phyloP scores from a whole-genome alignment of 441 rosid genomes.

The Dalechampia spathulata region DNA sequence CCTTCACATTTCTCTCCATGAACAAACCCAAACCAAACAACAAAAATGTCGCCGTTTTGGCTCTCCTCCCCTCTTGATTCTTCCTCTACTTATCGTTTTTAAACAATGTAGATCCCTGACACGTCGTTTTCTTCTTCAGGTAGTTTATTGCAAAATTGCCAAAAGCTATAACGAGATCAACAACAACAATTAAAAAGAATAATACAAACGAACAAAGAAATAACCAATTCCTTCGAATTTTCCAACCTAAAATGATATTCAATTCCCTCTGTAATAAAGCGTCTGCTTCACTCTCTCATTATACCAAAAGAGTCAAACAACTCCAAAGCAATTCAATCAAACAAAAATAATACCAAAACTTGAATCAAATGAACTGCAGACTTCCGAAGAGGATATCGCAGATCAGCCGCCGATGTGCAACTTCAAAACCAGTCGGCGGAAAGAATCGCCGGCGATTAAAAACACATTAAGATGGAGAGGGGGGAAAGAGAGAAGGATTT shows the following conservation, averaged over 20 bases:
- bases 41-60: neutral
- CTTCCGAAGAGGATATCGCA: slow-evolving; percentile 1
- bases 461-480: neutral
- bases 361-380: too few species aligned
- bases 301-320: too few species aligned
- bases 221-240: too few species aligned
- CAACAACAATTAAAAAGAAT: neutral
- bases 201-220: too few species aligned
- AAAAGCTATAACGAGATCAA: slow-evolving; percentile 8
- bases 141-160: slow-evolving; percentile 3
- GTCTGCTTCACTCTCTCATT: too few species aligned
- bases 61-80: slow-evolving; percentile 1
- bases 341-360: neutral
- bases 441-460: slow-evolving; percentile 12
- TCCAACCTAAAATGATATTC: too few species aligned
- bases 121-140: neutral
- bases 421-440: slow-evolving; percentile 12
- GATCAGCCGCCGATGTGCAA: slow-evolving; percentile 4
- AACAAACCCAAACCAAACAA: slow-evolving; percentile 6
- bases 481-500: neutral
- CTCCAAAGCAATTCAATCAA: neutral
- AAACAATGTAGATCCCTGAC: slow-evolving; percentile 33
- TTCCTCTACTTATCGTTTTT: neutral
- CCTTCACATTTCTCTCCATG: slow-evolving; percentile 44
- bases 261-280: too few species aligned